Evolutionary conservation across 768 basidiomycete species (phyloP).

Genomic region (Collybia mongolica): DNA sequence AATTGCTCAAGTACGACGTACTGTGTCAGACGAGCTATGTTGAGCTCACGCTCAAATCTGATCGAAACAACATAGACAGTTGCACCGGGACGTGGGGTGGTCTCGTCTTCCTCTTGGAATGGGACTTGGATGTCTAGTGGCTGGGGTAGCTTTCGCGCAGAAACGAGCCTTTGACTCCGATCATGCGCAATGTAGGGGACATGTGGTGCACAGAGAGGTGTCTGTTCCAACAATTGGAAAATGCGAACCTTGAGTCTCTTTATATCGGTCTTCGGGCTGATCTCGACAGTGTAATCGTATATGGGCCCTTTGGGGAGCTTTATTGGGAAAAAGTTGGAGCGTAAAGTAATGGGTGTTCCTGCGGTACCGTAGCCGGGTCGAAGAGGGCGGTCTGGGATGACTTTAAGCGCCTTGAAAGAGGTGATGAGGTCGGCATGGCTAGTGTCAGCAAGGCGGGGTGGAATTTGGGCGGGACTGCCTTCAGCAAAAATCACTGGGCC

Average conservation of each 20-base stretch:
- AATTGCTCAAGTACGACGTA: slow-evolving; percentile 16
- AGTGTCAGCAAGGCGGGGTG: slow-evolving; percentile 30
- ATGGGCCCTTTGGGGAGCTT: slow-evolving; percentile 42
- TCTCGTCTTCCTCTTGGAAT: slow-evolving; percentile 42
- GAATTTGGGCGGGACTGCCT: slow-evolving; percentile 29
- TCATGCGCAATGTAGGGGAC: slow-evolving; percentile 53
- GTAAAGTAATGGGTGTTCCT: slow-evolving; percentile 46
- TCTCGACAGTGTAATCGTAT: slow-evolving; percentile 57
- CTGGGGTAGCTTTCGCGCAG: slow-evolving; percentile 42
- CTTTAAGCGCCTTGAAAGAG: slow-evolving; percentile 31
- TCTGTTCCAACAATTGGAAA: slow-evolving; percentile 52
- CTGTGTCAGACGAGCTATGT: slow-evolving; percentile 30
- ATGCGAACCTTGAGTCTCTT: slow-evolving; percentile 48
- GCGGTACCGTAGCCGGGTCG: slow-evolving; percentile 57
- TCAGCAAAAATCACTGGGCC: slow-evolving; percentile 39
- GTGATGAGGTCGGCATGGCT: slow-evolving; percentile 36
- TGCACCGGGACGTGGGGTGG: slow-evolving; percentile 30
- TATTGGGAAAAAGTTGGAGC: slow-evolving; percentile 65
- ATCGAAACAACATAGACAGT: slow-evolving; percentile 43
- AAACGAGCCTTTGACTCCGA: slow-evolving; percentile 42
- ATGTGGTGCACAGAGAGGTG: slow-evolving; percentile 31
- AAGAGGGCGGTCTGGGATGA: slow-evolving; percentile 39
- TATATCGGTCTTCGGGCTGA: slow-evolving; percentile 44
- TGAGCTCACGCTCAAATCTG: slow-evolving; percentile 38
- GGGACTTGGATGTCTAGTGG: slow-evolving; percentile 39